Base-by-base conservation (phyloP, 2,329 filamentous ascomycete species). In the Drechslerella dactyloides region DNA sequence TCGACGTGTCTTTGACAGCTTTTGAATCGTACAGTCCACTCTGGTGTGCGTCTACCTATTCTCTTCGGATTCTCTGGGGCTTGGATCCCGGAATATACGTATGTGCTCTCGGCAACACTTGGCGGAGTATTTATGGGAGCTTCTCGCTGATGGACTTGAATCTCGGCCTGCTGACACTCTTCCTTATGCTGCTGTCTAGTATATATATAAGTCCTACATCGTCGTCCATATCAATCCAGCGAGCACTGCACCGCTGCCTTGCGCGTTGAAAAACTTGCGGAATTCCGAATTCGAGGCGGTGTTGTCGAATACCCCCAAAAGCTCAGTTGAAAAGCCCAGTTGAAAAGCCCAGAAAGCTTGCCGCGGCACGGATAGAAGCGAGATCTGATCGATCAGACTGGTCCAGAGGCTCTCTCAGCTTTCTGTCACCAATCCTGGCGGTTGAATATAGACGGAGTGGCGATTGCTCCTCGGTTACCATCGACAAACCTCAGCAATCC, bases 1-100 rank as follows among this genome's bases (percentile, higher is more conserved):
- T 72, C 68, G 44, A 72, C 68, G 68, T 72, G 68, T 72, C 68
- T 72, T 33, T 72, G 60, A 72, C 68, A 72, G 68, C 68, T 65
- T 72, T 55, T 60, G 55, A 55, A 58, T 59, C 30, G 56, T 54
- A 58, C 33, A 37, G 15, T 54, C 44, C 58, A 69, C 50, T 51
- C 48, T 44, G 40, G 33, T 35, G 56, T n/a, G 15, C 27, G 8
- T 33, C 27, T 33, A 33, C 27, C 27, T 33, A 8, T 33, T 33
- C 27, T 8, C 3, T 33, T 33, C 8, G 4, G 27, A 33, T 33
- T 33, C 27, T 8, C 27, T 33, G 27, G 8, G 27, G 27, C 27
- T 33, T 33, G 27, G 27, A 33, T 8, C 27, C 8, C 3, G 8
- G 27, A 33, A 33, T 33, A 33, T 33, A 33, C 27, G 27, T 33